phyloP scores from a whole-genome alignment of 768 basidiomycete species.

The Suillus subluteus region DNA sequence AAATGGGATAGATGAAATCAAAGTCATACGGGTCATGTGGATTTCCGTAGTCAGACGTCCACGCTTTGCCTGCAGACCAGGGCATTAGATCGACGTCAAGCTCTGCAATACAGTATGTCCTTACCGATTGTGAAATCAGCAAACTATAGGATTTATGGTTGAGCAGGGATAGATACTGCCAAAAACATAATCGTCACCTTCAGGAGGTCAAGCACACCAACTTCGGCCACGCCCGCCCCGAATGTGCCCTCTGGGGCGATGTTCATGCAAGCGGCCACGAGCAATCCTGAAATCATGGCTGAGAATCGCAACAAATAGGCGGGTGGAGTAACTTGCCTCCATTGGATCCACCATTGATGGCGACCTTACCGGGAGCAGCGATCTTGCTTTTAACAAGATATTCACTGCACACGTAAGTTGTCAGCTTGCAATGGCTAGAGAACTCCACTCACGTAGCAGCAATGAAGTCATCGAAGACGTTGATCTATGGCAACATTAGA shows the following conservation, averaged over 20 bases:
- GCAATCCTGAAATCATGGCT: slow-evolving; percentile 51
- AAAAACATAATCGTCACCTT: slow-evolving; percentile 49
- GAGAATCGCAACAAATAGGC: background rate
- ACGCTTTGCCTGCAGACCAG: slow-evolving; percentile 57
- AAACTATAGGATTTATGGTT: slow-evolving; percentile 46
- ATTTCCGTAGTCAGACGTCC: slow-evolving; percentile 81
- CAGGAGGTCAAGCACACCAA: slow-evolving; percentile 80
- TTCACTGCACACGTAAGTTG: slow-evolving; percentile 44
- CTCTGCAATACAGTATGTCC: slow-evolving; percentile 11
- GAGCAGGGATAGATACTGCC: background rate
- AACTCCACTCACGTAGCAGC: slow-evolving; percentile 64
- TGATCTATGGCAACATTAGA: slow-evolving; percentile 45
- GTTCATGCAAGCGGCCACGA: slow-evolving; percentile 85
- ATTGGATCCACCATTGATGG: slow-evolving; percentile 81
- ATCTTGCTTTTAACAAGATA: slow-evolving; percentile 75
- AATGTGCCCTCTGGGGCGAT: slow-evolving; percentile 76
- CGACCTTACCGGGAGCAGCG: slow-evolving; percentile 68
- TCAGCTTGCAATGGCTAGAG: slow-evolving; percentile 8
- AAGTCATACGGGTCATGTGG: slow-evolving; percentile 78
- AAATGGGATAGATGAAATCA: slow-evolving; percentile 81
- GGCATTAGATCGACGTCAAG: slow-evolving; percentile 12
- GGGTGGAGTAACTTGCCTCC: slow-evolving; percentile 53
- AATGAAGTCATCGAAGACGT: slow-evolving; percentile 84
- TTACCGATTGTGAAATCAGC: slow-evolving; percentile 76
- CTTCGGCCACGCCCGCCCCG: slow-evolving; percentile 80